Conservation (phyloP, 2,329 filamentous ascomycete species). For the Exserohilum rostratum region DNA sequence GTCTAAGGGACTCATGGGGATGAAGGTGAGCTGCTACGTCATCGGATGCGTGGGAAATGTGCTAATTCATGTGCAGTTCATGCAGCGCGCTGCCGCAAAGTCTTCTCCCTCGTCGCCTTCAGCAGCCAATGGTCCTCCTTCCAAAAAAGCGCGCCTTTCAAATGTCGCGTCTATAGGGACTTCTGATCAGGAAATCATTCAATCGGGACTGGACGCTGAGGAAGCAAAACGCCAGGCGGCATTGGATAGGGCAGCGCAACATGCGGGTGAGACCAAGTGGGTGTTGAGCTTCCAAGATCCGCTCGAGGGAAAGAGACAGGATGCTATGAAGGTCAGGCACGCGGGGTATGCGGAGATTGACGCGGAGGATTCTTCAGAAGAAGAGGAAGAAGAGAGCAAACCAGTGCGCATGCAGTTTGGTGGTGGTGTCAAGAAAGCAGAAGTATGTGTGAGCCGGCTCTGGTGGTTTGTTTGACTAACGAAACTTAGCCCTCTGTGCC, state of each 20-base stretch:
- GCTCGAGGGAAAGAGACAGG: constrained; percentile 50
- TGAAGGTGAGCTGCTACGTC: constrained; percentile 65
- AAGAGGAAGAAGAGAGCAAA: constrained; percentile 37
- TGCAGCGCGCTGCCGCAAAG: constrained; percentile 82
- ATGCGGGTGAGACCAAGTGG: constrained; percentile 76
- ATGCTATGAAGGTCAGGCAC: constrained; percentile 61
- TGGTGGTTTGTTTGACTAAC: constrained; percentile 15
- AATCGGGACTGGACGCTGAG: constrained; percentile 69
- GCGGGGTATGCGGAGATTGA: constrained; percentile 63
- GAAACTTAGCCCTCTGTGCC: constrained; percentile 26
- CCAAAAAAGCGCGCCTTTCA: constrained; percentile 69
- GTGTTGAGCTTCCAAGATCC: constrained; percentile 65
- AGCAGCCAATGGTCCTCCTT: constrained; percentile 58
- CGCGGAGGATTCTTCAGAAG: constrained; percentile 44
- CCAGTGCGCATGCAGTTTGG: constrained; percentile 57
- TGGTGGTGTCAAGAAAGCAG: constrained; percentile 51
- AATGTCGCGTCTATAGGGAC: constrained; percentile 44
- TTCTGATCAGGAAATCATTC: constrained; percentile 63
- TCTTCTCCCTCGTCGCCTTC: constrained; percentile 57
- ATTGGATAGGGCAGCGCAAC: constrained; percentile 65
- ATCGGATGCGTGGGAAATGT: neutral
- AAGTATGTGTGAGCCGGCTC: constrained; percentile 1
- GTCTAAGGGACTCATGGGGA: constrained; percentile 86
- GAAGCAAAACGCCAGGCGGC: constrained; percentile 66
- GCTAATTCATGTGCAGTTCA: constrained; percentile 64